Evolutionary conservation across 139 green algal species (phyloP).

Genomic region (Picochlorum sp.): DNA sequence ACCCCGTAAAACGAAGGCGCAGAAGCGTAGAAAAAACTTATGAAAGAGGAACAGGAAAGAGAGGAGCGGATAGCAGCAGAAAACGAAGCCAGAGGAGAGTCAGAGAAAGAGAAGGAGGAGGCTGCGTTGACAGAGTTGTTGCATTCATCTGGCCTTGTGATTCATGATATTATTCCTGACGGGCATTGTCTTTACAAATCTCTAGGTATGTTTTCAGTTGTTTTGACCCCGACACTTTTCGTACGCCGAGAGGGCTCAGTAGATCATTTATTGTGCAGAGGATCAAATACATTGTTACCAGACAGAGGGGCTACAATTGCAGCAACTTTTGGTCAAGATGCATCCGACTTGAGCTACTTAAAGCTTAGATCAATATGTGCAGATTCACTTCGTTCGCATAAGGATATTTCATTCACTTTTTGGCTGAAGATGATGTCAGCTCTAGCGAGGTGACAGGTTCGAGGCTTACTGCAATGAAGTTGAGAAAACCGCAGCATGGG

Average conservation of each 20-base stretch:
- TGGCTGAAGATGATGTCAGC: slow-evolving; percentile 27
- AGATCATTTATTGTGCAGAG: slow-evolving; percentile 23
- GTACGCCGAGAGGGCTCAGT: not conserved
- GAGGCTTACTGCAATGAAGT: slow-evolving; percentile 67
- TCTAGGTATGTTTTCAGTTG: not conserved
- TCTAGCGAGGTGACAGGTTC: slow-evolving; percentile 21
- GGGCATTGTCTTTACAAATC: slow-evolving; percentile 91
- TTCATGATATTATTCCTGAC: slow-evolving; percentile 79
- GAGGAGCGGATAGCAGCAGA: slow-evolving; percentile 75
- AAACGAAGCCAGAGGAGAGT: slow-evolving; percentile 56
- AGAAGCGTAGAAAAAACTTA: slow-evolving; percentile 48
- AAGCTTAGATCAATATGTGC: slow-evolving; percentile 56
- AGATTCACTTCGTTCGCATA: slow-evolving; percentile 64
- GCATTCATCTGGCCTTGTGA: slow-evolving; percentile 45
- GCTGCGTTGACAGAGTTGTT: slow-evolving; percentile 50
- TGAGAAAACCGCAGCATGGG: slow-evolving; percentile 75
- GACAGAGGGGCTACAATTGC: slow-evolving; percentile 7
- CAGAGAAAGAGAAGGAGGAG: slow-evolving; percentile 53
- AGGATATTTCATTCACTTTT: slow-evolving; percentile 56
- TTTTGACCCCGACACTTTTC: not conserved
- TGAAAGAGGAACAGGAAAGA: slow-evolving; percentile 55
- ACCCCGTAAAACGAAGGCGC: slow-evolving; percentile 41
- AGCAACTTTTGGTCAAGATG: slow-evolving; percentile 8
- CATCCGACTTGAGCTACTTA: too few species aligned
- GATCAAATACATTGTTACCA: slow-evolving; percentile 63